Conservation (phyloP, 2,329 filamentous ascomycete genomes). For the Coniochaeta hoffmannii region DNA sequence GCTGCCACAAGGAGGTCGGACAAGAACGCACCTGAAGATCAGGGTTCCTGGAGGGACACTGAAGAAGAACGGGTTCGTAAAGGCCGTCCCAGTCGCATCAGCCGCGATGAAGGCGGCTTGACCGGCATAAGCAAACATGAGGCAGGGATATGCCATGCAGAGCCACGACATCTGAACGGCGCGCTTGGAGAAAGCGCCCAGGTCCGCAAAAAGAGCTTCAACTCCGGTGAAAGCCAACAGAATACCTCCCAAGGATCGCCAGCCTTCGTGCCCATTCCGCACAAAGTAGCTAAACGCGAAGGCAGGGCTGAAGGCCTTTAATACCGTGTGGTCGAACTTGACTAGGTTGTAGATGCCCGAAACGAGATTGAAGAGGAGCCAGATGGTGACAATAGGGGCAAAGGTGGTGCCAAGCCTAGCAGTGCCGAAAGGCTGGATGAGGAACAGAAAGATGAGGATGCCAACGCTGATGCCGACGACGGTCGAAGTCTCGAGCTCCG, state of each 20-base stretch:
- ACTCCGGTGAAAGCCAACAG: constrained; percentile 69
- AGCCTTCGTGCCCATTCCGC: constrained; percentile 51
- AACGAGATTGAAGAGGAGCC: constrained; percentile 55
- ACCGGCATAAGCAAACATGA: constrained; percentile 58
- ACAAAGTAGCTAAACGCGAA: constrained; percentile 55
- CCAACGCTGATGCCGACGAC: constrained; percentile 58
- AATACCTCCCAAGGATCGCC: constrained; percentile 60
- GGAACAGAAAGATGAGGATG: constrained; percentile 57
- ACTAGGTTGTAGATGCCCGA: constrained; percentile 58
- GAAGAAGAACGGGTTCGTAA: constrained; percentile 68
- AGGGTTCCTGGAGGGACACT: constrained; percentile 60
- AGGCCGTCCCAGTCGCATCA: constrained; percentile 42
- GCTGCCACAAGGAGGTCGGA: no score
- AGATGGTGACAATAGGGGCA: constrained; percentile 59
- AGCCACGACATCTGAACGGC: constrained; percentile 72
- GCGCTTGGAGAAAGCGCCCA: constrained; percentile 64
- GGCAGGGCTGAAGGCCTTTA: constrained; percentile 50
- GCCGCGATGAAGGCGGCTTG: constrained; percentile 65
- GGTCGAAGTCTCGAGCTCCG: constrained; percentile 45
- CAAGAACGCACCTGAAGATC: constrained; percentile 39
- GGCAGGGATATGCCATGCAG: constrained; percentile 58
- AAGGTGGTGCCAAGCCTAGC: constrained; percentile 53
- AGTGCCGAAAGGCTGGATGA: constrained; percentile 58
- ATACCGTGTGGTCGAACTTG: constrained; percentile 42
- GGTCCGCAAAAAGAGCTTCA: constrained; percentile 72